Percentiles rank a stretch among this genome's conserved stretches.
Conservation (phyloP, 495 filamentous ascomycete genomes). For the Saxophila tyrrhenica region DNA sequence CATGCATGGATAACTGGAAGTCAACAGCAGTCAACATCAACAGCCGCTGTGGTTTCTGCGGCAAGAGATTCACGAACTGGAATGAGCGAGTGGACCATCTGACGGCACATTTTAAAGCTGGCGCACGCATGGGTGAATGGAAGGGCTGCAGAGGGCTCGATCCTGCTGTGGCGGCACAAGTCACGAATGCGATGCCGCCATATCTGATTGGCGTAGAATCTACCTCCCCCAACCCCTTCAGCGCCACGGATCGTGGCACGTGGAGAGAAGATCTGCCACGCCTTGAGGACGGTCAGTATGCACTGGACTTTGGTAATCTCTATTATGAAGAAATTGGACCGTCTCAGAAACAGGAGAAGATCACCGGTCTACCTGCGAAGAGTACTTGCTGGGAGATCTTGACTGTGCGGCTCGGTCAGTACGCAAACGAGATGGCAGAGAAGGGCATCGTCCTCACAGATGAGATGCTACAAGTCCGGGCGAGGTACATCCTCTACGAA, state of each 20-base stretch:
- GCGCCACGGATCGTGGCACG: constrained; percentile 24
- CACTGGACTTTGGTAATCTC: neutral
- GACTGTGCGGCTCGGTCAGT: constrained; percentile 29
- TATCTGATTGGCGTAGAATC: constrained; percentile 32
- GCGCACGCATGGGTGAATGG: constrained; percentile 32
- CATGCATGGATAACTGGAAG: constrained; percentile 63
- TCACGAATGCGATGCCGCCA: constrained; percentile 34
- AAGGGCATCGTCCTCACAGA: constrained; percentile 24
- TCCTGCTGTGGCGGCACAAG: constrained; percentile 26
- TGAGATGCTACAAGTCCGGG: constrained; percentile 28
- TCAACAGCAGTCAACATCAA: constrained; percentile 25
- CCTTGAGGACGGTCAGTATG: neutral
- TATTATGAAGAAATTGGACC: neutral
- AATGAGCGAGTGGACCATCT: constrained; percentile 31
- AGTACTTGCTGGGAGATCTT: constrained; percentile 34
- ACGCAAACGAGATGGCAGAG: constrained; percentile 24
- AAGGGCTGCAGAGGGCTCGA: constrained; percentile 33
- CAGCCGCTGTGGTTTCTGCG: constrained; percentile 33
- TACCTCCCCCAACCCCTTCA: constrained; percentile 28
- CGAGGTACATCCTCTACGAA: constrained; percentile 30
- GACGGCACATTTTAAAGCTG: constrained; percentile 32
- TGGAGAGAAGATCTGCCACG: constrained; percentile 2
- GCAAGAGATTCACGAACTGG: constrained; percentile 28
- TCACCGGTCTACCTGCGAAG: neutral
- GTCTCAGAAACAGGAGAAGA: neutral